Base-by-base conservation (phyloP, 164 flowering plant species). In the Nymphaea colorata region DNA sequence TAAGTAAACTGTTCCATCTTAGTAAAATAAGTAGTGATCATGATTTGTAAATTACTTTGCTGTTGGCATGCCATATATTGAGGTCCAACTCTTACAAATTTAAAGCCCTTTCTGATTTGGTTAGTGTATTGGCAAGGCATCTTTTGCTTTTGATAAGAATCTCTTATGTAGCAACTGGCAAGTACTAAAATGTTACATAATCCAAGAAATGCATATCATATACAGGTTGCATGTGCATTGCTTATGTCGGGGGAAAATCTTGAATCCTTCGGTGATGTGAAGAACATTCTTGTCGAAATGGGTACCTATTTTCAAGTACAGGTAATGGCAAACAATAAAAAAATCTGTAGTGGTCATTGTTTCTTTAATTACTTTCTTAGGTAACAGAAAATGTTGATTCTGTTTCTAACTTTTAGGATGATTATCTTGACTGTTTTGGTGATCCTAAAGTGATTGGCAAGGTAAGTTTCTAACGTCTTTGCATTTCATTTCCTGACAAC, bases 261-360 rank as follows among this genome's bases (percentile, higher is more conserved):
- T 72, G 96, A 91, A 57, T 79, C 86, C 44, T 97, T 90, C 74
- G 18, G 55, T 67, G 82, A 79, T 71, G 98, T 87, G 18, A 86
- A 90, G 83, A 75, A 91, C 75, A 80, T 86, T 74, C 93, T 94
- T 51, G 74, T 91, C 66, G 96, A 91, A 53, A 94, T 94, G 98
- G 98, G 98, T 67, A 88, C 78, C 65, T 94, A 94, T 77, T 94
- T 94, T 69, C 99, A 94, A 91, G 98, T 94, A 8, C 99, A 94
- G 97, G 98, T 89, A 69, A 76, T 71, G 15, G 8, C 2, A 8
- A 15, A 51, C 14, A 51, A 8, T 15, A 51, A 51, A 51, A 51
- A 8, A 51, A 51, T 3, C 59, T 44, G 25, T 41, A 17, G 16
- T 55, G 16, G 1, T 10, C 16, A 0, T 55, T 55, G 10, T 61